Base-by-base conservation (phyloP, 352 stramenopile species). In the Phytophthora sp. region DNA sequence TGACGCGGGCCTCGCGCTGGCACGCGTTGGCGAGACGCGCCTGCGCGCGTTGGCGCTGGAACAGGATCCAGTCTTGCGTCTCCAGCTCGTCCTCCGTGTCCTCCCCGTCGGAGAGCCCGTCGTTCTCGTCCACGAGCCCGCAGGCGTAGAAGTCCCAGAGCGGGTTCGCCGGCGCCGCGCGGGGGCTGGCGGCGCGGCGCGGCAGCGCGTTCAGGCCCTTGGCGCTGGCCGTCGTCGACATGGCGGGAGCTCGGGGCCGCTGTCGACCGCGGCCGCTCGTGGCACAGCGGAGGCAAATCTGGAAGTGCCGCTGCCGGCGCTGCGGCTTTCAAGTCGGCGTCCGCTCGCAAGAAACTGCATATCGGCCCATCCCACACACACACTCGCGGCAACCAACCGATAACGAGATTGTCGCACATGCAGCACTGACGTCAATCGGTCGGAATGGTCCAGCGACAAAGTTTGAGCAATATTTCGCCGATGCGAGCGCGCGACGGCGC, bases 131-230 rank as follows among this genome's bases (percentile, higher is more conserved):
- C 53, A 86, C 62, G 37, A 90, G 75, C 2, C 72, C 81, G 61
- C 77, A 79, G 43, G 71, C 64, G 68, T 88, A 91, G 31, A 91
- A 91, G 41, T 84, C 79, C 67, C 73, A 83, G 35, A 87, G 59
- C 24, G 46, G 66, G 38, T 77, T 69, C 5, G 43, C 21, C 10
- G 66, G 37, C 8, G 57, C 42, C 43, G 46, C 28, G 23, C 34
- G 30, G 34, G 50, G 35, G 55, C 20, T 61, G 8, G 56, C 35
- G 21, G 57, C 37, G 21, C 32, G 49, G 42, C 48, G 63, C 55
- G 68, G 63, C 45, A 55, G 48, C 26, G 53, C 48, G n/a, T 31
- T 54, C 34, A 43, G 55, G 55, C 38, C 57, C 30, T 72, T 64
- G 50, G 45, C 43, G 48, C 42, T 66, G 28, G 43, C 45, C 24